These are phyloP conservation scores for Ophiostoma angusticollis DNA, from an alignment of 2,329 filamentous ascomycete genomes.

Conservation along the genomic window DNA sequence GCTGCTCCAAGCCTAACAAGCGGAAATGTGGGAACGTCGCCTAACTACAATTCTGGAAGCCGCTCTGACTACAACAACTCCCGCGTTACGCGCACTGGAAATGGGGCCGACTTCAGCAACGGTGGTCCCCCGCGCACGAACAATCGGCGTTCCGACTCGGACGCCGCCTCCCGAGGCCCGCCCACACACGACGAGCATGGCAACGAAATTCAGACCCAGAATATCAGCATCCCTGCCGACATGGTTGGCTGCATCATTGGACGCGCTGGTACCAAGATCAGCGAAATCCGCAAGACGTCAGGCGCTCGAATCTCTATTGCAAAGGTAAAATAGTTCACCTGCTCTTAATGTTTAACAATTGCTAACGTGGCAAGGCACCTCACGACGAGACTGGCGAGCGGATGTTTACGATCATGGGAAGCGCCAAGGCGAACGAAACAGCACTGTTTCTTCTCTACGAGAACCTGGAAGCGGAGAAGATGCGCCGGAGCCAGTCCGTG, in stretches of 20 bases:
- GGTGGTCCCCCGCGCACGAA: slow-evolving; percentile 49
- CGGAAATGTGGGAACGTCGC: slow-evolving; percentile 25
- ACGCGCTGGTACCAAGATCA: slow-evolving; percentile 89
- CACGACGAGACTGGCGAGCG: slow-evolving; percentile 96
- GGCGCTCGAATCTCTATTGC: slow-evolving; percentile 95
- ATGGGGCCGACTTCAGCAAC: slow-evolving; percentile 95
- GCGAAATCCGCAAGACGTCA: slow-evolving; percentile 93
- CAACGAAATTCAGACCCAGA: slow-evolving; percentile 95
- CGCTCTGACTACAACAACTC: slow-evolving; percentile 46
- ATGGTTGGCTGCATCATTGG: slow-evolving; percentile 99
- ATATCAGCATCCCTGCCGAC: slow-evolving; percentile 98
- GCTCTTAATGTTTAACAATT: slow-evolving; percentile 1
- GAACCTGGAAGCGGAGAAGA: slow-evolving; percentile 98
- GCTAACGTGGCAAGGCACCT: slow-evolving; percentile 45
- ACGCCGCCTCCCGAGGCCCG: slow-evolving; percentile 65
- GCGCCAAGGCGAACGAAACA: slow-evolving; percentile 84
- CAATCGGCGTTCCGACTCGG: slow-evolving; percentile 70
- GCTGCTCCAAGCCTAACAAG: slow-evolving; percentile 32
- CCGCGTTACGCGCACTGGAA: slow-evolving; percentile 87
- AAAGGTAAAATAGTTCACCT: slow-evolving; percentile 42
- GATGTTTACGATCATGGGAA: slow-evolving; percentile 99
- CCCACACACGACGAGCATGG: slow-evolving; percentile 91
- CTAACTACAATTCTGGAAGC: slow-evolving; percentile 24
- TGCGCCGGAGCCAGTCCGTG: slow-evolving; percentile 73
- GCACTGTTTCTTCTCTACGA: slow-evolving; percentile 94